Percentiles rank a stretch among this genome's conserved stretches.
phyloP scores from a whole-genome alignment of 2,329 filamentous ascomycete genomes.

The Phaeosphaeriaceae sp. region DNA sequence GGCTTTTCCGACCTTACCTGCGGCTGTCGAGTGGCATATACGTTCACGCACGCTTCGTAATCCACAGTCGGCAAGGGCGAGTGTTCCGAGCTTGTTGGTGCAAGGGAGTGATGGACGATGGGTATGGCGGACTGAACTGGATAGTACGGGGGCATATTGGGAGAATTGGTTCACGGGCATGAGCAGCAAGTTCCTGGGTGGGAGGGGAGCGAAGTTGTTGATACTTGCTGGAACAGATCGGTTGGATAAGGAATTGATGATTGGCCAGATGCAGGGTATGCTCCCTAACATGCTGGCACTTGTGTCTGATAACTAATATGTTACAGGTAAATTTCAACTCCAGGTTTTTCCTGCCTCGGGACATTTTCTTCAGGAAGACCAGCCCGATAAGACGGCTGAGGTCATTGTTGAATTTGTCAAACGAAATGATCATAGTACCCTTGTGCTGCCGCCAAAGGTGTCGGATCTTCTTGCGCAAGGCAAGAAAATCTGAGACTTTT shows the following conservation, averaged over 20 bases:
- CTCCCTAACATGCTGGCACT: slow-evolving; percentile 7
- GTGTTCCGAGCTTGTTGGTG: slow-evolving; percentile 79
- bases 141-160: slow-evolving; percentile 88
- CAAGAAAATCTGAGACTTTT: slow-evolving; percentile 53
- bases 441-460: slow-evolving; percentile 93
- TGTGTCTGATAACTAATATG: slow-evolving; percentile 25
- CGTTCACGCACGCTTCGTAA: slow-evolving; percentile 88
- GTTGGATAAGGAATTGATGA: slow-evolving; percentile 88
- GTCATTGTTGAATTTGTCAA: slow-evolving; percentile 89
- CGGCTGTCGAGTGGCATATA: slow-evolving; percentile 92
- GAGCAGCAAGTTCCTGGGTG: slow-evolving; percentile 84
- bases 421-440: slow-evolving; percentile 81
- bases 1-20: slow-evolving; percentile 76
- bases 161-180: slow-evolving; percentile 90
- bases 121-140: slow-evolving; percentile 86
- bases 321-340: slow-evolving; percentile 85
- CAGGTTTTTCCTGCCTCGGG: slow-evolving; percentile 94
- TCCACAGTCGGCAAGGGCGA: slow-evolving; percentile 79
- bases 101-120: slow-evolving; percentile 57
- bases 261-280: slow-evolving; percentile 94
- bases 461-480: slow-evolving; percentile 57
- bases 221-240: slow-evolving; percentile 88
- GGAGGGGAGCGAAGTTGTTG: slow-evolving; percentile 81
- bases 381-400: slow-evolving; percentile 86
- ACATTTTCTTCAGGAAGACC: slow-evolving; percentile 96